Conservation (phyloP, 495 filamentous ascomycete genomes). For the Xanthoparmelia taractica region DNA sequence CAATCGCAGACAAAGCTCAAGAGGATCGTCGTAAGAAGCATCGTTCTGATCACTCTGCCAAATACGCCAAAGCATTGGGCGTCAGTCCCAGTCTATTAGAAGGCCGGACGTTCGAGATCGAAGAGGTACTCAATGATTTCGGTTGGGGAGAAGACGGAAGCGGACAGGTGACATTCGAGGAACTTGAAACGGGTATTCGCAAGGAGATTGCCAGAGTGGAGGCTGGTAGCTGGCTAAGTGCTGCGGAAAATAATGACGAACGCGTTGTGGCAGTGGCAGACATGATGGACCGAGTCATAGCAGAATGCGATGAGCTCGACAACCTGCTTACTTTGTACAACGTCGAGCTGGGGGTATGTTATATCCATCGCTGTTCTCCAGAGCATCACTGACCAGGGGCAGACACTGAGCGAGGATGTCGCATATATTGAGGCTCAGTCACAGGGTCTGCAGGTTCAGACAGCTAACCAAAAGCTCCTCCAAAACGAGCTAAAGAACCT, state of each 20-base stretch:
- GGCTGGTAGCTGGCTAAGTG: conserved; percentile 83
- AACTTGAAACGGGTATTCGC: conserved; percentile 73
- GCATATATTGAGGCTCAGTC: conserved; percentile 95
- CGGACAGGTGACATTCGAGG: conserved; percentile 65
- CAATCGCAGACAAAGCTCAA: conserved; percentile 29
- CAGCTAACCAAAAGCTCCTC: conserved; percentile 91
- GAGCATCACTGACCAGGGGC: conserved; percentile 32
- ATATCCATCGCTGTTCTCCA: background rate
- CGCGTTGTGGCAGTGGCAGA: conserved; percentile 72
- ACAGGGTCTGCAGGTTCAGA: conserved; percentile 92
- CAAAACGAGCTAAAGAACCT: conserved; percentile 77
- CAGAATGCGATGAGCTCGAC: conserved; percentile 92
- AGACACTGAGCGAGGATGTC: conserved; percentile 93
- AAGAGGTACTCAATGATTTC: conserved; percentile 74
- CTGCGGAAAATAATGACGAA: conserved; percentile 83
- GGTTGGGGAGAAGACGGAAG: conserved; percentile 77
- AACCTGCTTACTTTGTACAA: conserved; percentile 87
- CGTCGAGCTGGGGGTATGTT: conserved; percentile 82
- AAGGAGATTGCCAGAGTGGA: conserved; percentile 84
- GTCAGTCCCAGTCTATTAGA: conserved; percentile 64
- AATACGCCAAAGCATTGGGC: conserved; percentile 69
- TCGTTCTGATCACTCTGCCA: conserved; percentile 64
- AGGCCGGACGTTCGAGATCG: conserved; percentile 62
- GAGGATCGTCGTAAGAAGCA: conserved; percentile 50
- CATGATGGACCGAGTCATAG: conserved; percentile 78